Evolutionary conservation across 2,329 filamentous ascomycete genomes (phyloP).

Genomic region (Calonectria ilicicola): DNA sequence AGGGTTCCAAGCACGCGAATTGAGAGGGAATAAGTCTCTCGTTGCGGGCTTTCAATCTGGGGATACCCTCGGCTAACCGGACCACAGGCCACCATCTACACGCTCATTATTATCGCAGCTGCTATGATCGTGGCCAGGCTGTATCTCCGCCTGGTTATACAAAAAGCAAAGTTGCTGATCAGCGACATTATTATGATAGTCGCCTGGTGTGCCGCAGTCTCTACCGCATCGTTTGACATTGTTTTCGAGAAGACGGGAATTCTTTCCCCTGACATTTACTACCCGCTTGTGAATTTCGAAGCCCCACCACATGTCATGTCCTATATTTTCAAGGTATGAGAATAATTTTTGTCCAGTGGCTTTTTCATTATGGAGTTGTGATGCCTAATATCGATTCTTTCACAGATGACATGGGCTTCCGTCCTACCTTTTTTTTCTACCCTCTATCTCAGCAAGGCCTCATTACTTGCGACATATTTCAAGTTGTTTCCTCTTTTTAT

Average conservation of each 20-base stretch:
- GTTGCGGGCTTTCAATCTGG: not conserved
- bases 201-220: slow-evolving; percentile 25
- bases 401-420: not conserved
- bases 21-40: not conserved
- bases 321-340: not conserved
- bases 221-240: slow-evolving; percentile 22
- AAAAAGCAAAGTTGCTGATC: slow-evolving; percentile 21
- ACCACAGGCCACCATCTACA: not conserved
- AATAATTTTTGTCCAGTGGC: no score
- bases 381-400: not conserved
- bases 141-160: slow-evolving; percentile 29
- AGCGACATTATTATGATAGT: slow-evolving; percentile 35
- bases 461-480: not conserved
- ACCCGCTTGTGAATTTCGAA: not conserved
- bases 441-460: not conserved
- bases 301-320: not conserved
- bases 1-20: not conserved
- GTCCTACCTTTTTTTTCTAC: not conserved
- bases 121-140: slow-evolving; percentile 7
- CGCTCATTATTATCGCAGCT: not conserved
- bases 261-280: not conserved
- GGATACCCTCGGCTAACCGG: not conserved
- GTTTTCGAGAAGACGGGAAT: slow-evolving; percentile 4
- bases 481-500: not conserved
- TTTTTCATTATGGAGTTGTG: not conserved